phyloP scores from a whole-genome alignment of 257 asterid genomes.

The Osmanthus fragrans region DNA sequence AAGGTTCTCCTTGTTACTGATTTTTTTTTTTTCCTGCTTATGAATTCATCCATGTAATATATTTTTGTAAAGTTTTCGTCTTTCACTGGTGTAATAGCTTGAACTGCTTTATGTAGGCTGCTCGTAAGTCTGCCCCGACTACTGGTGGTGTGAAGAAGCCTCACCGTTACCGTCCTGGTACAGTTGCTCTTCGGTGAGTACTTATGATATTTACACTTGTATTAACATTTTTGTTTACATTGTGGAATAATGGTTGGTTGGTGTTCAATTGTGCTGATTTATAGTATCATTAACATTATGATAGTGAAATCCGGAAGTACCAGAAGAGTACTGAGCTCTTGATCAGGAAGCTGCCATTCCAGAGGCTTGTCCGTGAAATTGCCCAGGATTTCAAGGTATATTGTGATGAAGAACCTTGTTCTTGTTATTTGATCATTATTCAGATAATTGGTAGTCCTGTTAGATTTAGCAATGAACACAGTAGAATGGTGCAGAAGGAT shows the following conservation, averaged over 20 bases:
- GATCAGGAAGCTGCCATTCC: conserved; percentile 66
- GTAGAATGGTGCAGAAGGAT: not conserved
- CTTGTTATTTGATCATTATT: not conserved
- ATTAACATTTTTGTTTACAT: not conserved
- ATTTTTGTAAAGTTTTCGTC: not conserved
- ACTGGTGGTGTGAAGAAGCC: conserved; percentile 70
- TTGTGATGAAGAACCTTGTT: not conserved
- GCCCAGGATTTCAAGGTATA: conserved; percentile 63
- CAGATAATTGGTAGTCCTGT: not conserved
- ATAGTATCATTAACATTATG: not conserved
- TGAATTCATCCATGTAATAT: not conserved
- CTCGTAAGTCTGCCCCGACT: conserved; percentile 67
- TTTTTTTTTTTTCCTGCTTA: too few relatives aligned
- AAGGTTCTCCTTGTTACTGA: conserved; percentile 26
- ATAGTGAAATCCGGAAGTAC: conserved; percentile 55
- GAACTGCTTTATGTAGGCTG: conserved; percentile 35
- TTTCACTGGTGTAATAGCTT: not conserved
- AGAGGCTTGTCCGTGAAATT: conserved; percentile 69
- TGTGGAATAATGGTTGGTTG: not conserved
- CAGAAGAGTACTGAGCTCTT: conserved; percentile 64
- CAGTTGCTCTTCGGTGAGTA: conserved; percentile 61
- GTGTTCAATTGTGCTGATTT: not conserved
- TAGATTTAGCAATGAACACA: not conserved
- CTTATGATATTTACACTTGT: not conserved
- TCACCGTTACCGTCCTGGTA: conserved; percentile 61